These are phyloP conservation scores for Tricholoma matsutake DNA, from an alignment of 768 basidiomycete species.

Conservation along the genomic window DNA sequence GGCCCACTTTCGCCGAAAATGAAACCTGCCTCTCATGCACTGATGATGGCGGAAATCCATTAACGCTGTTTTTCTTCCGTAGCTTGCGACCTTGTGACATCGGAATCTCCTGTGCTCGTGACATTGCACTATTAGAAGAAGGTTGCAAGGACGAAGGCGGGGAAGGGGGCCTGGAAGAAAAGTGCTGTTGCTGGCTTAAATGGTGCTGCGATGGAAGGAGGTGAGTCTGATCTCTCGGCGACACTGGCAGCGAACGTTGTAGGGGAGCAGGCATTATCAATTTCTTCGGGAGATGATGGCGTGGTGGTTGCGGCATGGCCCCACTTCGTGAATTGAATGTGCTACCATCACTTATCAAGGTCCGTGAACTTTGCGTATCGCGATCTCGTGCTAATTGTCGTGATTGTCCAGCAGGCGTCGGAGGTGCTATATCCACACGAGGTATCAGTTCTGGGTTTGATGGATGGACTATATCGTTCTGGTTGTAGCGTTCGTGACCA, in stretches of 20 bases:
- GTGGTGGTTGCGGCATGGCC: constrained; percentile 20
- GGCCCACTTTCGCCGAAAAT: constrained; percentile 10
- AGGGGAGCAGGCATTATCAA: constrained; percentile 76
- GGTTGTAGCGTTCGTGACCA: background rate
- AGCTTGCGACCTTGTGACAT: constrained; percentile 25
- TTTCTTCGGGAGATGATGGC: constrained; percentile 50
- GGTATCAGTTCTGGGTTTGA: background rate
- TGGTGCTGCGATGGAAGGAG: constrained; percentile 4
- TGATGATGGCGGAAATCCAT: constrained; percentile 11
- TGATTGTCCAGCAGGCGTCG: background rate
- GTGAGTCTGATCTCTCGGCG: constrained; percentile 15
- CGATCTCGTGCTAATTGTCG: constrained; percentile 1
- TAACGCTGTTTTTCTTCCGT: constrained; percentile 21
- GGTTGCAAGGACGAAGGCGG: constrained; percentile 5
- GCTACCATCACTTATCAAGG: constrained; percentile 12
- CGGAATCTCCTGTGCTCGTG: constrained; percentile 19
- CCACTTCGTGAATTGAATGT: constrained; percentile 15
- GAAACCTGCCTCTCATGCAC: background rate
- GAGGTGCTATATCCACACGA: background rate
- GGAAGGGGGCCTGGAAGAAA: constrained; percentile 9
- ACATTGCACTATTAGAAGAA: constrained; percentile 6
- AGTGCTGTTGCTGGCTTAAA: constrained; percentile 11
- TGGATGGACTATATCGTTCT: background rate
- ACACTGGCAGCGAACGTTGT: constrained; percentile 29
- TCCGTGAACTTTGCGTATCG: constrained; percentile 8